Evolutionary conservation across 768 basidiomycete species (phyloP).

Genomic region (Cyclocybe cylindracea): DNA sequence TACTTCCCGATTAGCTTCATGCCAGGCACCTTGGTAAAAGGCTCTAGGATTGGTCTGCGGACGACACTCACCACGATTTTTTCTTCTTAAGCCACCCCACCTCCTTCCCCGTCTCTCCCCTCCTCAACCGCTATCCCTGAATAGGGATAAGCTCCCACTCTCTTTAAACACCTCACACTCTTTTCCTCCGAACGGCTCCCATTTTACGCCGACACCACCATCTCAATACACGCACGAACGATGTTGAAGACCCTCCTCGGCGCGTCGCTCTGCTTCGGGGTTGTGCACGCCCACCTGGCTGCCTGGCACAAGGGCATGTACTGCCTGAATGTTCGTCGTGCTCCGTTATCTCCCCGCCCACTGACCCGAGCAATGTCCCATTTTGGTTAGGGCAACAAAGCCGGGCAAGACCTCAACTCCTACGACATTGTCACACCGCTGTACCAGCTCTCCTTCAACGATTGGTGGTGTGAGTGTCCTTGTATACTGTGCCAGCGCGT

Average conservation of each 20-base stretch:
- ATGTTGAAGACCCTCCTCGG: constrained; percentile 6
- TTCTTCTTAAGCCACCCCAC: background rate
- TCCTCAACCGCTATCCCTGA: constrained; percentile 3
- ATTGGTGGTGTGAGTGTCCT: constrained; percentile 47
- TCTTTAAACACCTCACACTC: constrained; percentile 9
- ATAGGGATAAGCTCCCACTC: constrained; percentile 7
- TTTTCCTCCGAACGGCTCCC: constrained; percentile 11
- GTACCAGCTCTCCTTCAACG: constrained; percentile 37
- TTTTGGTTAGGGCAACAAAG: constrained; percentile 27
- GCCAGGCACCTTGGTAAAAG: constrained; percentile 9
- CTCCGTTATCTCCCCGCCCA: background rate
- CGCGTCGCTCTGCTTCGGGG: constrained; percentile 11
- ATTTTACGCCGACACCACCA: background rate
- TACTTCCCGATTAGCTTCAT: constrained; percentile 17
- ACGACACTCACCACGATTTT: constrained; percentile 1
- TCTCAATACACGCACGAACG: too few species aligned
- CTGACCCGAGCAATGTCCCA: background rate
- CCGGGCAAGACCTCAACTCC: constrained; percentile 36
- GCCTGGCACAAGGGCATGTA: constrained; percentile 47
- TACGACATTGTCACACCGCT: constrained; percentile 40
- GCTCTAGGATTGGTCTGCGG: background rate
- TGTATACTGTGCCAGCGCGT: background rate
- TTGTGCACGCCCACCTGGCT: constrained; percentile 41
- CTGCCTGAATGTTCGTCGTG: constrained; percentile 40
- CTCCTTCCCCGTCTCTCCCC: background rate